Conservation (phyloP, 192 early-diverging fungal species). For the Coemansia erecta region DNA sequence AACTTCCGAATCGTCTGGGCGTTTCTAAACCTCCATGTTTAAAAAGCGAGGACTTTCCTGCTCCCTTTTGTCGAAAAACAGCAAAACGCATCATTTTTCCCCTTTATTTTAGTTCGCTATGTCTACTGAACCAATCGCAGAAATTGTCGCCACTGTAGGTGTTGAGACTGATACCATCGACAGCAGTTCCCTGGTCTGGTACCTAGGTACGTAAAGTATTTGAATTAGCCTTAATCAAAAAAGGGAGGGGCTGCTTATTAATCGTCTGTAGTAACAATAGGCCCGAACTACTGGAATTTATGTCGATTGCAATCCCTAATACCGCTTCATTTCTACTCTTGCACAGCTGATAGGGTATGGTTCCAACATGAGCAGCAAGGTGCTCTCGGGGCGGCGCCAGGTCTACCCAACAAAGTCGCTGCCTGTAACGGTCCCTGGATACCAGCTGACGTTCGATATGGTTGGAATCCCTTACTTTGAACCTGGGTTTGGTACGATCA, state of each 20-base stretch:
- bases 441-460: constrained; percentile 51
- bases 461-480: constrained; percentile 46
- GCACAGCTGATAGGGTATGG: constrained; percentile 31
- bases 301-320: no score
- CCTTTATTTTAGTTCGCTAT: not conserved
- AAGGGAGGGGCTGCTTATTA: no score
- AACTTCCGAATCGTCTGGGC: no score
- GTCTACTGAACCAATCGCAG: constrained; percentile 1
- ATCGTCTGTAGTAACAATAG: not conserved
- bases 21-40: no score
- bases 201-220: not conserved
- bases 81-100: not conserved
- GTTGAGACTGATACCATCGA: not conserved
- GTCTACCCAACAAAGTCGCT: constrained; percentile 36
- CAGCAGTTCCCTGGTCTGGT: not conserved
- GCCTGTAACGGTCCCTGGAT: constrained; percentile 38
- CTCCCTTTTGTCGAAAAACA: not conserved
- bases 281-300: not conserved
- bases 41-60: no score
- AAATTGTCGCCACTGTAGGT: not conserved
- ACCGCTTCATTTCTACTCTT: no score
- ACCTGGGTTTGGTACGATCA: constrained; percentile 49
- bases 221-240: no score
- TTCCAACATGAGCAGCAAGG: constrained; percentile 48
- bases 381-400: constrained; percentile 47